These are phyloP conservation scores for Neohortaea acidophila DNA, from an alignment of 495 filamentous ascomycete species.

Conservation along the genomic window DNA sequence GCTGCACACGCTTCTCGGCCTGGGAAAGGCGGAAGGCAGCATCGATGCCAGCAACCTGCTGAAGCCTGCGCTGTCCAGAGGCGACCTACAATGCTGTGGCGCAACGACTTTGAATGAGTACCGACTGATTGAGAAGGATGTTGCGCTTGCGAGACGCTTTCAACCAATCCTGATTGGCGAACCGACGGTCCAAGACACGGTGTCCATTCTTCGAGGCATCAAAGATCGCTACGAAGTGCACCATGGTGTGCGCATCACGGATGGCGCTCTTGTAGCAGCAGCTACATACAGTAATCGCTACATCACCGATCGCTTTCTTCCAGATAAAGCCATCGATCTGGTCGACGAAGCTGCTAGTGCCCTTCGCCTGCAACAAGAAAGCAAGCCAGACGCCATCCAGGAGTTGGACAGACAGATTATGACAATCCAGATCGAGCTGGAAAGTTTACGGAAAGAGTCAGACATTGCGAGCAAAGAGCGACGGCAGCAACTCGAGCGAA, in stretches of 20 bases:
- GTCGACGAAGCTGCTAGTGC: slow-evolving; percentile 92
- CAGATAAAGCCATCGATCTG: slow-evolving; percentile 92
- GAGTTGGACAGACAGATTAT: slow-evolving; percentile 85
- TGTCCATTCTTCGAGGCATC: slow-evolving; percentile 90
- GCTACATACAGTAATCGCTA: slow-evolving; percentile 89
- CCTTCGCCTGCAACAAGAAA: slow-evolving; percentile 84
- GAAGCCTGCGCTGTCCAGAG: slow-evolving; percentile 83
- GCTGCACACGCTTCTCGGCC: slow-evolving; percentile 75
- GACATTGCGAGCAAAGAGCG: slow-evolving; percentile 77
- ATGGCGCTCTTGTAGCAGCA: slow-evolving; percentile 80
- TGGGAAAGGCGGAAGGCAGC: slow-evolving; percentile 89
- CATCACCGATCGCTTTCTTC: slow-evolving; percentile 87
- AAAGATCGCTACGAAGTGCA: slow-evolving; percentile 96
- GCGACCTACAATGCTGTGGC: slow-evolving; percentile 88
- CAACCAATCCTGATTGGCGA: slow-evolving; percentile 85
- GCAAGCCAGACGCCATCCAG: slow-evolving; percentile 85
- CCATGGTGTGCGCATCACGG: slow-evolving; percentile 85
- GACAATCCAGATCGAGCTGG: slow-evolving; percentile 93
- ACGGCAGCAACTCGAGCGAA: slow-evolving; percentile 65
- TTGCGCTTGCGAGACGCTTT: slow-evolving; percentile 79
- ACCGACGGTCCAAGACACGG: slow-evolving; percentile 77
- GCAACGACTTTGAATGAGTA: slow-evolving; percentile 91
- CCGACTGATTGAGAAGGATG: slow-evolving; percentile 86
- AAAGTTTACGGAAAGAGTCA: slow-evolving; percentile 87
- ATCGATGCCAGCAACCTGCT: slow-evolving; percentile 92